These are phyloP conservation scores for Hansenula lynferdii DNA, from an alignment of 1,139 yeast genomes.

Conservation along the genomic window DNA sequence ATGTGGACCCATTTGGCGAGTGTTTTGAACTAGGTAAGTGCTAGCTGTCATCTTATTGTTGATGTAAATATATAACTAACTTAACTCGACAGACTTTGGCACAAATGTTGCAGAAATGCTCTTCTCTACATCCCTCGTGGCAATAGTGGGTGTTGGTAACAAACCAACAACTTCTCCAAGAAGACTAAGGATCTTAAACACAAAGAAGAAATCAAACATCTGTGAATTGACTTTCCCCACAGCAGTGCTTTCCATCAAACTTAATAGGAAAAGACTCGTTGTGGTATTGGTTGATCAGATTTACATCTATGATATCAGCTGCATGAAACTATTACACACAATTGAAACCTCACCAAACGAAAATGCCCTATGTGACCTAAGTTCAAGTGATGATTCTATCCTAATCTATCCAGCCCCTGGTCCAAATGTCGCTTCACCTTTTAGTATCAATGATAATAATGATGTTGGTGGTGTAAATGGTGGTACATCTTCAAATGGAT, in stretches of 20 bases:
- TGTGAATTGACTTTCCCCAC: constrained; percentile 70
- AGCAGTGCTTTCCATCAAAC: constrained; percentile 51
- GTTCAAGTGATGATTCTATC: constrained; percentile 43
- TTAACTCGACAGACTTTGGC: constrained; percentile 22
- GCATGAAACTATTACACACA: constrained; percentile 62
- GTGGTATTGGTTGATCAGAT: constrained; percentile 64
- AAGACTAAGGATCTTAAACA: constrained; percentile 55
- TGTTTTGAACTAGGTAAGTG: constrained; percentile 35
- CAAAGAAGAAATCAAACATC: constrained; percentile 63
- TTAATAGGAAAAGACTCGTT: constrained; percentile 62
- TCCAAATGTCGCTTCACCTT: constrained; percentile 24
- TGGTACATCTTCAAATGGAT: neutral
- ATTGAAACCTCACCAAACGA: constrained; percentile 43
- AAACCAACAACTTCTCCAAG: constrained; percentile 40
- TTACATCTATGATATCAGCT: constrained; percentile 67
- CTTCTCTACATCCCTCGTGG: constrained; percentile 64
- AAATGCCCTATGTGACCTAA: constrained; percentile 42
- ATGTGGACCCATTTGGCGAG: constrained; percentile 57
- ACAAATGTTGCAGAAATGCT: constrained; percentile 54
- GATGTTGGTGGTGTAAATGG: constrained; percentile 14
- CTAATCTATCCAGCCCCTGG: constrained; percentile 35
- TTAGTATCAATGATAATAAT: constrained; percentile 25
- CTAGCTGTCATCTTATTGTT: neutral
- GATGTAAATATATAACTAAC: neutral
- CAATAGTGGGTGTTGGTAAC: constrained; percentile 49